A percentile compares a stretch with the other conserved stretches of the same genome.
Evolutionary conservation across 495 filamentous ascomycete genomes (phyloP).

Genomic region (Eremomyces bilateralis): DNA sequence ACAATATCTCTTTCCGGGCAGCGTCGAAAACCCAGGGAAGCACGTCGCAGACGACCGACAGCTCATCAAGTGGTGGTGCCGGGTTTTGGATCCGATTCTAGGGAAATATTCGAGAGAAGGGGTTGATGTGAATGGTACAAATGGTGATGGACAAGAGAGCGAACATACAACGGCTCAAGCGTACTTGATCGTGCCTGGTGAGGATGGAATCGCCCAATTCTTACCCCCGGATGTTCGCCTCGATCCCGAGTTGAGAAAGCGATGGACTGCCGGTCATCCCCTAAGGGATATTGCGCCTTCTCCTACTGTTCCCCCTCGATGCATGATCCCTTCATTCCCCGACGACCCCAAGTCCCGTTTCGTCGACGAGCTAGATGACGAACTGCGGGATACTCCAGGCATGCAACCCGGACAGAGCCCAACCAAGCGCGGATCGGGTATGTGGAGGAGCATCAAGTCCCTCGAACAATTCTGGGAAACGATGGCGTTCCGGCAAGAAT

Average conservation of each 20-base stretch:
- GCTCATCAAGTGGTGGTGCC: conserved; percentile 89
- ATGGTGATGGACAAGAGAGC: conserved; percentile 4
- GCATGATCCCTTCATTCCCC: conserved; percentile 73
- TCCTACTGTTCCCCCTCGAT: conserved; percentile 46
- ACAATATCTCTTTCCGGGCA: conserved; percentile 89
- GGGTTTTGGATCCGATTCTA: conserved; percentile 54
- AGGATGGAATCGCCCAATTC: conserved; percentile 44
- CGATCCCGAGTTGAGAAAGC: conserved; percentile 4
- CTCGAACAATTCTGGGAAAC: conserved; percentile 94
- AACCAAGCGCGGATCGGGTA: conserved; percentile 27
- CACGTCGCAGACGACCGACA: conserved; percentile 85
- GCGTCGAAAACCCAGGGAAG: conserved; percentile 62
- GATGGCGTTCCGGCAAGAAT: conserved; percentile 95
- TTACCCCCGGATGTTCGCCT: conserved; percentile 27
- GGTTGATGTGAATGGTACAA: conserved; percentile 15
- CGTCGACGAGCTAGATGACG: conserved; percentile 69
- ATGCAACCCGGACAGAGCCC: conserved; percentile 15
- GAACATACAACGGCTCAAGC: conserved; percentile 31
- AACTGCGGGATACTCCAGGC: conserved; percentile 29
- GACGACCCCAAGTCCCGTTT: conserved; percentile 94
- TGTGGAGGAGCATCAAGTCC: conserved; percentile 64
- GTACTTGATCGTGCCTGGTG: conserved; percentile 72
- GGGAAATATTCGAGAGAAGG: conserved; percentile 25
- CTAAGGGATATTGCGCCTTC: conserved; percentile 35
- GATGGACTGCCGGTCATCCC: conserved; percentile 32